Percentiles rank a stretch among this genome's conserved stretches.
These are phyloP conservation scores for Boeremia lycopersici DNA, from an alignment of 2,329 filamentous ascomycete genomes.

Conservation along the genomic window DNA sequence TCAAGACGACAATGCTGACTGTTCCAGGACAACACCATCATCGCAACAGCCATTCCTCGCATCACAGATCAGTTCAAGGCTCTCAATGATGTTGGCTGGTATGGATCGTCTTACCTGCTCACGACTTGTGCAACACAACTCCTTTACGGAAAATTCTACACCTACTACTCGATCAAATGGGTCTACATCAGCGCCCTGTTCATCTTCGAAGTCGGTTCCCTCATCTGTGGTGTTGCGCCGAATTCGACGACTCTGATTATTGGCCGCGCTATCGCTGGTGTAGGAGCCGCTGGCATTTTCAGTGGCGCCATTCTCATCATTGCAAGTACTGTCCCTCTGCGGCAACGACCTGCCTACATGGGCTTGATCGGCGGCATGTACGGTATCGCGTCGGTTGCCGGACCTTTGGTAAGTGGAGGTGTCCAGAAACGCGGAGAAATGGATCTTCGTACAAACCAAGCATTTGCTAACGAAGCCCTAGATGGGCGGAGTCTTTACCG, in stretches of 20 bases:
- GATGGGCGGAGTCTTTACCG: slow-evolving; percentile 55
- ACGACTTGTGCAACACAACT: slow-evolving; percentile 50
- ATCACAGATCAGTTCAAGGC: slow-evolving; percentile 57
- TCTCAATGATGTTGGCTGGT: slow-evolving; percentile 55
- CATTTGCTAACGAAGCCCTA: slow-evolving; percentile 36
- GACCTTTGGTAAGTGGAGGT: slow-evolving; percentile 49
- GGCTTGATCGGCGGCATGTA: slow-evolving; percentile 58
- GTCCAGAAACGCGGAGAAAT: slow-evolving; percentile 10
- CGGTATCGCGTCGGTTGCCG: slow-evolving; percentile 55
- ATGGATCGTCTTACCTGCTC: slow-evolving; percentile 51
- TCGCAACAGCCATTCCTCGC: slow-evolving; percentile 55
- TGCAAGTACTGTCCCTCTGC: slow-evolving; percentile 52
- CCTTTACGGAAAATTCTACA: slow-evolving; percentile 53
- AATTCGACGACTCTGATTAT: slow-evolving; percentile 58
- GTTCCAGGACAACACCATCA: slow-evolving; percentile 25
- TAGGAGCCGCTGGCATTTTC: slow-evolving; percentile 59
- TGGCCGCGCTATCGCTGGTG: slow-evolving; percentile 58
- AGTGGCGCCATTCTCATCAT: slow-evolving; percentile 57
- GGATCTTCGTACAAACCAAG: slow-evolving; percentile 7
- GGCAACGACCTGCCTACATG: slow-evolving; percentile 56
- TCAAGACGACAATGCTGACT: background rate
- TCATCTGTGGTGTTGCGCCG: slow-evolving; percentile 58
- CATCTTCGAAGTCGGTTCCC: slow-evolving; percentile 60
- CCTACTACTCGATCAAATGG: slow-evolving; percentile 56
- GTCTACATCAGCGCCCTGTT: slow-evolving; percentile 52